Percentiles rank a stretch among this genome's conserved stretches.
Conservation (phyloP, 768 basidiomycete species). For the Ephemerocybe angulata region DNA sequence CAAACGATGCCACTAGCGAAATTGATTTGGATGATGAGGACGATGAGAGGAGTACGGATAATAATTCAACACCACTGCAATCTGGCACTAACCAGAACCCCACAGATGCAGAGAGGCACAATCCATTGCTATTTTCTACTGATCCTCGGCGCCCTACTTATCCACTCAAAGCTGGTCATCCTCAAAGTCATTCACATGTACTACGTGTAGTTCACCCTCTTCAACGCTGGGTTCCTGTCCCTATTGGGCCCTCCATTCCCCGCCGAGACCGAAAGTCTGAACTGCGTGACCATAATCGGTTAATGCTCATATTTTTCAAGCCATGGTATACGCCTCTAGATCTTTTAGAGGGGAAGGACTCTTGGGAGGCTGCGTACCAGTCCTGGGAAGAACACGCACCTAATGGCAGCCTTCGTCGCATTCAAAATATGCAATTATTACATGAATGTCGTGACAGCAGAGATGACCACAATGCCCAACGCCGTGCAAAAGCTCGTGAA, state of each 20-base stretch:
- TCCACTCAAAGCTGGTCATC: constrained; percentile 12
- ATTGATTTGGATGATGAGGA: constrained; percentile 11
- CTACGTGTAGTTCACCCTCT: constrained; percentile 6
- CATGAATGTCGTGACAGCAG: neutral
- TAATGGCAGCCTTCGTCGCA: neutral
- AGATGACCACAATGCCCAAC: neutral
- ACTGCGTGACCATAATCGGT: neutral
- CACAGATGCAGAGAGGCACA: neutral
- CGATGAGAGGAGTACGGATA: neutral
- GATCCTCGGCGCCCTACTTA: neutral
- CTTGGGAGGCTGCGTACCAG: neutral
- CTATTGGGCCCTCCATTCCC: constrained; percentile 33
- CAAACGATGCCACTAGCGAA: neutral
- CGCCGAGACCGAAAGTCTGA: constrained; percentile 17
- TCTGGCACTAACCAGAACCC: neutral
- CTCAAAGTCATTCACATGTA: constrained; percentile 17
- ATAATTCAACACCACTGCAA: too few relatives aligned
- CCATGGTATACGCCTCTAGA: too few relatives aligned
- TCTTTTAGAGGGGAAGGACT: too few relatives aligned
- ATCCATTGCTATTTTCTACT: neutral
- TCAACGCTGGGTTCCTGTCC: constrained; percentile 25
- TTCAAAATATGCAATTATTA: neutral
- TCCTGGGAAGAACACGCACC: neutral
- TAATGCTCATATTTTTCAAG: neutral
- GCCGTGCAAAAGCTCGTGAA: neutral